A percentile compares a stretch with the other conserved stretches of the same genome.
Conservation (phyloP, 441 rosid species). For the Mallotus repandus region DNA sequence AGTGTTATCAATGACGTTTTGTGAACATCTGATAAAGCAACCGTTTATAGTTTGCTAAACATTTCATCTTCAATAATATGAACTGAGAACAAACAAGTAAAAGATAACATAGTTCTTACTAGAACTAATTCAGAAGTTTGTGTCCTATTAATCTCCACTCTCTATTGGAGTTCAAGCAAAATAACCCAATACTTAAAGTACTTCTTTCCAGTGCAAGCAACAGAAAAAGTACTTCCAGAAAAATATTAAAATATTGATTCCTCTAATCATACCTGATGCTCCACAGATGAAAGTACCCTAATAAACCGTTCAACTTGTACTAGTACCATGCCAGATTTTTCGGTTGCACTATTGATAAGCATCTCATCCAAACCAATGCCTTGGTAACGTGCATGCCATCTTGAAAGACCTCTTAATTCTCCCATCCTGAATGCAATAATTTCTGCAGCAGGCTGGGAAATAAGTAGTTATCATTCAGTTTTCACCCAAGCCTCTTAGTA, state of each 20-base stretch:
- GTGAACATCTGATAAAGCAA: background rate
- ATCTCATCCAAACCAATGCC: slow-evolving; percentile 85
- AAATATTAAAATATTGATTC: background rate
- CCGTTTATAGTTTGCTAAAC: background rate
- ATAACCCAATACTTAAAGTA: background rate
- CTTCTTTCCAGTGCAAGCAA: too few relatives aligned
- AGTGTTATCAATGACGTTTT: background rate
- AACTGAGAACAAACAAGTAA: background rate
- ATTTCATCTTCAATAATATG: slow-evolving; percentile 7
- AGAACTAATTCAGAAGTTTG: slow-evolving; percentile 5
- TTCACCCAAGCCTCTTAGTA: slow-evolving; percentile 30
- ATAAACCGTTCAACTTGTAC: slow-evolving; percentile 85
- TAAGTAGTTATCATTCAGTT: slow-evolving; percentile 35
- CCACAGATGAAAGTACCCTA: slow-evolving; percentile 77
- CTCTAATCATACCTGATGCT: slow-evolving; percentile 68
- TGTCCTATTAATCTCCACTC: background rate
- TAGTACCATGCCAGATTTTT: slow-evolving; percentile 73
- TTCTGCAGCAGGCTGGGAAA: slow-evolving; percentile 94
- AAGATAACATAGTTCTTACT: background rate
- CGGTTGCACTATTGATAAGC: slow-evolving; percentile 66
- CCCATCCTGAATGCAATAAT: slow-evolving; percentile 93
- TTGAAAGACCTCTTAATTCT: slow-evolving; percentile 88
- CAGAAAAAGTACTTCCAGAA: background rate
- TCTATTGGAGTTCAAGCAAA: background rate
- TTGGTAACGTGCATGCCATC: slow-evolving; percentile 84